Conservation (phyloP, 2,329 filamentous ascomycete genomes). For the Dactylellina sp. region DNA sequence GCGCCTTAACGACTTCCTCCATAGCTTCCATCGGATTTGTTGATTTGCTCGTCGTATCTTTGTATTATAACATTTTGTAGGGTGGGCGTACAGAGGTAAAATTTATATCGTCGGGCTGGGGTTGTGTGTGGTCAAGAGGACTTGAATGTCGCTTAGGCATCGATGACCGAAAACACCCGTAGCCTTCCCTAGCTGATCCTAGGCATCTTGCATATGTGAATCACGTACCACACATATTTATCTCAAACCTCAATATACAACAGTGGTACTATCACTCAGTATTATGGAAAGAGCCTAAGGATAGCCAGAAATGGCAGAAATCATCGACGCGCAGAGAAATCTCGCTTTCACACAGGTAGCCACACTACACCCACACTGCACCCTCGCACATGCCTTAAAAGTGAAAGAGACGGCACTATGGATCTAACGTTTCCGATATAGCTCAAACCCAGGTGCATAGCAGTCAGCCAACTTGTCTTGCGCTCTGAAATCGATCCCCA, state of each 20-base stretch:
- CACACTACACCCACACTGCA: too few relatives aligned
- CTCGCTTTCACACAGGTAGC: constrained; percentile 54
- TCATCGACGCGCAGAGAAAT: constrained; percentile 37
- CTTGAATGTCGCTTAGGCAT: constrained; percentile 3
- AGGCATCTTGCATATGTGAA: constrained; percentile 22
- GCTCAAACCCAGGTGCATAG: constrained; percentile 74
- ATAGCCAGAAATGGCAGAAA: constrained; percentile 39
- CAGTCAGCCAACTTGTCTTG: constrained; percentile 71
- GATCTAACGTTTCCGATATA: constrained; percentile 61
- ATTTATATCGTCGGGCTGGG: constrained; percentile 18
- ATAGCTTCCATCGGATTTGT: constrained; percentile 7
- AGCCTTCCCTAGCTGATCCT: not conserved
- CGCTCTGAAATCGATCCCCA: constrained; percentile 66
- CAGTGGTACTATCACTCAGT: not conserved
- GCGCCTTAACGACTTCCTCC: constrained; percentile 14
- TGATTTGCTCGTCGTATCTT: not conserved
- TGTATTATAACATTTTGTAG: constrained; percentile 25
- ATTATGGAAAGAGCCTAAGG: constrained; percentile 6
- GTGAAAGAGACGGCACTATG: not conserved
- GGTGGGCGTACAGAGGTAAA: not conserved
- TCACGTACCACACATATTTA: constrained; percentile 13
- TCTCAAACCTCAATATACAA: not conserved
- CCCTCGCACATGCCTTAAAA: constrained; percentile 6
- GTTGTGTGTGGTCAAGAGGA: not conserved
- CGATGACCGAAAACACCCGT: constrained; percentile 7